These are phyloP conservation scores for Tuber microsphaerosporum DNA, from an alignment of 495 filamentous ascomycete species.

Conservation along the genomic window DNA sequence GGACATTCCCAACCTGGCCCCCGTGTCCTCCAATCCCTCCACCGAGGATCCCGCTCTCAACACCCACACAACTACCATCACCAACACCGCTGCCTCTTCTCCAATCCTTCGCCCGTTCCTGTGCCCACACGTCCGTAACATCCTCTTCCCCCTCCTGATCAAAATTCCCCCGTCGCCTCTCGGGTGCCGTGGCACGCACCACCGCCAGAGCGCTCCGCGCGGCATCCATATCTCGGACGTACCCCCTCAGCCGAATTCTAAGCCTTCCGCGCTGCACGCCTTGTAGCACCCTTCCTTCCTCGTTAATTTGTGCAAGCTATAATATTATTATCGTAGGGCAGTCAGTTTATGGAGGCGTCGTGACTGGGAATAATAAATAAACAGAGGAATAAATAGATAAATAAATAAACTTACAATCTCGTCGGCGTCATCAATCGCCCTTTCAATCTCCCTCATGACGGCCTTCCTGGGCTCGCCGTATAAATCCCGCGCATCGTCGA, in stretches of 20 bases:
- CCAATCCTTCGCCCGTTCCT: neutral
- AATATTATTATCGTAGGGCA: neutral
- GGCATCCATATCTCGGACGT: neutral
- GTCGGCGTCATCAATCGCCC: neutral
- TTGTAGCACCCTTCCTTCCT: neutral
- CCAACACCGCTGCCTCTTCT: neutral
- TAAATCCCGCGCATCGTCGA: neutral
- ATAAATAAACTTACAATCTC: neutral
- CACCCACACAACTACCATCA: neutral
- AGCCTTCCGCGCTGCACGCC: neutral
- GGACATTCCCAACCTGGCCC: neutral
- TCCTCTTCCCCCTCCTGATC: neutral
- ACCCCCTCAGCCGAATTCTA: neutral
- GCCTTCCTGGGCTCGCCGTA: neutral
- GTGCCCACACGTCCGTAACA: neutral
- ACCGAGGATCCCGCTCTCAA: neutral
- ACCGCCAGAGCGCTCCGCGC: neutral
- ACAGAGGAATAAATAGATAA: neutral
- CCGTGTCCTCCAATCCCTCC: neutral
- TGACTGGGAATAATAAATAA: neutral
- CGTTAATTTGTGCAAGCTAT: neutral
- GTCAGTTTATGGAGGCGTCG: neutral
- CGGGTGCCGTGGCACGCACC: neutral
- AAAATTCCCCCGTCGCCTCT: neutral
- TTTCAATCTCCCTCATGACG: neutral